Conservation (phyloP, 345 rosid genomes). For the Durio zibethinus region DNA sequence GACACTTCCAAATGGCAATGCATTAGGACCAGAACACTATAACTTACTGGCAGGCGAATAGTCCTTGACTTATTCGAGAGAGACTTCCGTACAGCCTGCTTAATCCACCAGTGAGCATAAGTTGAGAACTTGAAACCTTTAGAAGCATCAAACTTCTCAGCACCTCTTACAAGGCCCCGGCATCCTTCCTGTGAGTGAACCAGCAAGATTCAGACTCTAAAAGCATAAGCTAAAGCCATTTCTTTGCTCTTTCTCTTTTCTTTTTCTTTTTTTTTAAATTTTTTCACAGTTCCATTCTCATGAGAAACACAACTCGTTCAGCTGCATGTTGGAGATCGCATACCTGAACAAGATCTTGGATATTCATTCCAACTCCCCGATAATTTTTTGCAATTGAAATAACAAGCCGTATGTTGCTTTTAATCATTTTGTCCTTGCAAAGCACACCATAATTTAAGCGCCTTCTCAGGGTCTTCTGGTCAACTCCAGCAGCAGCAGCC, state of each 20-base stretch:
- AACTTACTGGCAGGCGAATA: constrained; percentile 78
- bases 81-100: constrained; percentile 79
- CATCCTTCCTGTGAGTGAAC: constrained; percentile 72
- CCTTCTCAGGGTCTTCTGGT: constrained; percentile 60
- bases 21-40: constrained; percentile 1
- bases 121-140: constrained; percentile 96
- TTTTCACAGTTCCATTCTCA: neutral
- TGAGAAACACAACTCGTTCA: neutral
- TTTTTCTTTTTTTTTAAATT: too few relatives aligned
- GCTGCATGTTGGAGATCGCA: constrained; percentile 5
- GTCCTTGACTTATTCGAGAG: constrained; percentile 84
- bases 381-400: constrained; percentile 93
- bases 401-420: constrained; percentile 92
- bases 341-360: constrained; percentile 98
- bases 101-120: constrained; percentile 98
- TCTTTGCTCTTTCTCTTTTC: neutral
- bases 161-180: constrained; percentile 80
- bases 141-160: constrained; percentile 92
- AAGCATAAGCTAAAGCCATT: neutral
- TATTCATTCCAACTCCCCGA: constrained; percentile 83
- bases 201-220: constrained; percentile 11
- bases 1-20: neutral
- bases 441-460: constrained; percentile 59
- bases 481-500: constrained; percentile 92
- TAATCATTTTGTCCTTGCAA: constrained; percentile 95